These are phyloP conservation scores for Diaporthe sp. DNA, from an alignment of 2,329 filamentous ascomycete genomes.

Conservation along the genomic window DNA sequence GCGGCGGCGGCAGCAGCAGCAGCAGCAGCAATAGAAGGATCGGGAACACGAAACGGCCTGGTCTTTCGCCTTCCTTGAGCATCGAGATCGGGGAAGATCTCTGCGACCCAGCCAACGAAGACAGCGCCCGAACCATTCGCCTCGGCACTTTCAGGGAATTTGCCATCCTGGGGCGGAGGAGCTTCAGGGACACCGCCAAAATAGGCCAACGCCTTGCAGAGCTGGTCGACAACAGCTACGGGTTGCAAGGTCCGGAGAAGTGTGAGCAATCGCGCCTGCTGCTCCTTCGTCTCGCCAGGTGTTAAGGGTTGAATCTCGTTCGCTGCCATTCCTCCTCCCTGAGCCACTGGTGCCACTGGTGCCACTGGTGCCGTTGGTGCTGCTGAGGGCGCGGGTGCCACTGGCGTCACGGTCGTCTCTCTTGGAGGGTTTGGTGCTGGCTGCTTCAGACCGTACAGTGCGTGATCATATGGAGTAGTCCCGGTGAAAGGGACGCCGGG, in stretches of 20 bases:
- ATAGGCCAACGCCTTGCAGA: constrained; percentile 74
- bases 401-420: constrained; percentile 28
- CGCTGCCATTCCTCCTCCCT: neutral
- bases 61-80: constrained; percentile 43
- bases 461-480: constrained; percentile 39
- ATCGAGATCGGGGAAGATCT: constrained; percentile 69
- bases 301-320: constrained; percentile 46
- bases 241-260: constrained; percentile 70
- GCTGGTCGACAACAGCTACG: constrained; percentile 70
- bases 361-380: constrained; percentile 39
- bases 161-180: constrained; percentile 63
- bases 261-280: constrained; percentile 72
- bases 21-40: constrained; percentile 45
- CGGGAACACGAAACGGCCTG: constrained; percentile 40
- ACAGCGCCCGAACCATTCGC: constrained; percentile 70
- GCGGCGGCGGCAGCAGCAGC: constrained; percentile 46
- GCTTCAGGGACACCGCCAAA: constrained; percentile 73
- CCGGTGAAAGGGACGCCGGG: constrained; percentile 38
- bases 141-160: constrained; percentile 69
- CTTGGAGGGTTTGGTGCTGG: constrained; percentile 32
- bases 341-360: constrained; percentile 22
- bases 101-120: constrained; percentile 73
- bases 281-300: constrained; percentile 67
- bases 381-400: constrained; percentile 41
- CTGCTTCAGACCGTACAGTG: constrained; percentile 39